Evolutionary conservation across 192 early-diverging fungal genomes (phyloP).

Genomic region (Coemansia sp.): DNA sequence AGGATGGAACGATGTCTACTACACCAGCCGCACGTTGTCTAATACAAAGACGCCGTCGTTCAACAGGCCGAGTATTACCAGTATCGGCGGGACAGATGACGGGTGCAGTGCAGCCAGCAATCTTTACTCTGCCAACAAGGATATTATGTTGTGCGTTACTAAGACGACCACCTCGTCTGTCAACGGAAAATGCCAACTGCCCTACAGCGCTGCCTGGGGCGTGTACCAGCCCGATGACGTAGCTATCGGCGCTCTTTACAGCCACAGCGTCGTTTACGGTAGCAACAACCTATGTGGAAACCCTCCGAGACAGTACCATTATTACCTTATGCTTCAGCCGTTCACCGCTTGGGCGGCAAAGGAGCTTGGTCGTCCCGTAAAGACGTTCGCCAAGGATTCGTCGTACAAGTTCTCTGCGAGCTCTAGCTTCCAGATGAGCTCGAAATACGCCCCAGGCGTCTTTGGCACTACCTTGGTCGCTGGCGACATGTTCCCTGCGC

Average conservation of each 20-base stretch:
- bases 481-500: slow-evolving; percentile 40
- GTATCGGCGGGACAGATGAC: slow-evolving; percentile 7
- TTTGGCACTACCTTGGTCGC: slow-evolving; percentile 32
- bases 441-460: slow-evolving; percentile 14
- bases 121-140: slow-evolving; percentile 41
- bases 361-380: slow-evolving; percentile 25
- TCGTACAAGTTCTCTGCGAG: slow-evolving; percentile 21
- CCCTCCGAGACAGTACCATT: slow-evolving; percentile 37
- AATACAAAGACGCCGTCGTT: slow-evolving; percentile 22
- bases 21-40: slow-evolving; percentile 31
- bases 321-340: slow-evolving; percentile 48
- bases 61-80: slow-evolving; percentile 19
- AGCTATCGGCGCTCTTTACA: slow-evolving; percentile 44
- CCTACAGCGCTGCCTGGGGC: slow-evolving; percentile 42
- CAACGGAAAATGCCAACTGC: slow-evolving; percentile 41
- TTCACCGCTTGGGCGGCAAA: slow-evolving; percentile 39
- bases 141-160: slow-evolving; percentile 33
- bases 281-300: slow-evolving; percentile 31
- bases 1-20: slow-evolving; percentile 32
- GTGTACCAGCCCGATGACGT: slow-evolving; percentile 43
- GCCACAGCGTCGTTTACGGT: slow-evolving; percentile 36
- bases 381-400: slow-evolving; percentile 22
- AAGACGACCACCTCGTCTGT: slow-evolving; percentile 28
- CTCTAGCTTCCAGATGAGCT: slow-evolving; percentile 30
- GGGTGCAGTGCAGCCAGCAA: slow-evolving; percentile 37